Conservation (phyloP, 768 basidiomycete species). For the Gautieria morchelliformis region DNA sequence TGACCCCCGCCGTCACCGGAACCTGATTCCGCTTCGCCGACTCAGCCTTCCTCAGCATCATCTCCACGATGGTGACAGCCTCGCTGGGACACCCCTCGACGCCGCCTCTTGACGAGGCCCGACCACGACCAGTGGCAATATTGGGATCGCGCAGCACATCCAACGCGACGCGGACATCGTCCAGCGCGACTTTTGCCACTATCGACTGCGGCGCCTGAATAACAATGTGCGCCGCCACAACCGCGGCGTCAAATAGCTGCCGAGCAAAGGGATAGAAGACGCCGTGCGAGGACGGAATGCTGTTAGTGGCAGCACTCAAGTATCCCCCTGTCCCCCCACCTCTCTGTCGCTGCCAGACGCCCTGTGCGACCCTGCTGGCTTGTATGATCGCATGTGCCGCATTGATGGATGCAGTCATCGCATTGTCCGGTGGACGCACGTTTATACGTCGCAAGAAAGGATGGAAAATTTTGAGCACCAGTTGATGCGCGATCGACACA, state of each 20-base stretch:
- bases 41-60: constrained; percentile 33
- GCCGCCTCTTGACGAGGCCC: constrained; percentile 23
- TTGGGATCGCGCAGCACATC: constrained; percentile 30
- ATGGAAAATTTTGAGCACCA: constrained; percentile 56
- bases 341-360: constrained; percentile 25
- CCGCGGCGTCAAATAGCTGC: constrained; percentile 55
- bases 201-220: constrained; percentile 42
- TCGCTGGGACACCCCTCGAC: constrained; percentile 26
- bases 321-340: constrained; percentile 1
- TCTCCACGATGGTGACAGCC: constrained; percentile 30
- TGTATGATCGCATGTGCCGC: constrained; percentile 59
- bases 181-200: constrained; percentile 38
- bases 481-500: constrained; percentile 45
- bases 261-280: constrained; percentile 53
- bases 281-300: constrained; percentile 35
- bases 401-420: constrained; percentile 46
- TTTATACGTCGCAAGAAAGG: constrained; percentile 45
- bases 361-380: constrained; percentile 35
- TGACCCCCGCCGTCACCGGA: constrained; percentile 15
- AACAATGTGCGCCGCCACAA: constrained; percentile 54
- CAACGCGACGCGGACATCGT: constrained; percentile 35
- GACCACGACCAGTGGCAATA: constrained; percentile 16
- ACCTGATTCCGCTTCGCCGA: constrained; percentile 1
- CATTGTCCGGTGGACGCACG: constrained; percentile 36
- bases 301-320: constrained; percentile 9